Evolutionary conservation across 78 protist genomes (phyloP).

Genomic region (Protostelium mycophagum): DNA sequence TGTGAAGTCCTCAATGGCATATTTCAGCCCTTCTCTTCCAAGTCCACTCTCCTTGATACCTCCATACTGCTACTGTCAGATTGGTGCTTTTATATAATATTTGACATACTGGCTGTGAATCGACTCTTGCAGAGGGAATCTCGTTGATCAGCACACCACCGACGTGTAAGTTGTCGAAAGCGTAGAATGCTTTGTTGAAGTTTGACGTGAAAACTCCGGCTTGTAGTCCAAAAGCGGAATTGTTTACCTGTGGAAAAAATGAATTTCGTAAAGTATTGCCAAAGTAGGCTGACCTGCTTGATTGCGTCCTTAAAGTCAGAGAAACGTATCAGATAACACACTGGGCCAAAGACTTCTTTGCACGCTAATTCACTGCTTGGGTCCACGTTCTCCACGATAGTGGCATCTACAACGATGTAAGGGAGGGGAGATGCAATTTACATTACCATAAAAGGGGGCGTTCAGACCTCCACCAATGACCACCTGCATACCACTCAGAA

Average conservation of each 20-base stretch:
- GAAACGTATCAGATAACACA: constrained; percentile 40
- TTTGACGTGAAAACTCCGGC: constrained; percentile 76
- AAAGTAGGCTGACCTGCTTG: too few species aligned
- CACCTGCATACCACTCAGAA: not conserved
- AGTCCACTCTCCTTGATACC: constrained; percentile 75
- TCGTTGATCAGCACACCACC: constrained; percentile 79
- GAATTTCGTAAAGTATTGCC: not conserved
- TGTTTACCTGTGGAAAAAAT: constrained; percentile 27
- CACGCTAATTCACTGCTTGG: constrained; percentile 7
- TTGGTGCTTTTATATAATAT: not conserved
- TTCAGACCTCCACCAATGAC: constrained; percentile 43
- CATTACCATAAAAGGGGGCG: constrained; percentile 3
- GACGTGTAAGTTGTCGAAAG: constrained; percentile 62
- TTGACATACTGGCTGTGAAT: constrained; percentile 56
- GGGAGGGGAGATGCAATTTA: not conserved
- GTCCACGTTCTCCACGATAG: constrained; percentile 44
- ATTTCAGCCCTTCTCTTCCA: constrained; percentile 74
- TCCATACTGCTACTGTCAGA: constrained; percentile 43
- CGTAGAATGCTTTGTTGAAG: constrained; percentile 50
- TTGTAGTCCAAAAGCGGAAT: constrained; percentile 69
- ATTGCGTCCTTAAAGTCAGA: constrained; percentile 47
- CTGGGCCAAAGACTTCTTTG: constrained; percentile 75
- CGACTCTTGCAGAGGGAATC: constrained; percentile 70
- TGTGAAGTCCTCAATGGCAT: constrained; percentile 73
- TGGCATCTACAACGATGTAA: constrained; percentile 25